Percentiles rank a stretch among this genome's conserved stretches.
Evolutionary conservation across 768 basidiomycete genomes (phyloP).

Genomic region (Amyloporia xantha): DNA sequence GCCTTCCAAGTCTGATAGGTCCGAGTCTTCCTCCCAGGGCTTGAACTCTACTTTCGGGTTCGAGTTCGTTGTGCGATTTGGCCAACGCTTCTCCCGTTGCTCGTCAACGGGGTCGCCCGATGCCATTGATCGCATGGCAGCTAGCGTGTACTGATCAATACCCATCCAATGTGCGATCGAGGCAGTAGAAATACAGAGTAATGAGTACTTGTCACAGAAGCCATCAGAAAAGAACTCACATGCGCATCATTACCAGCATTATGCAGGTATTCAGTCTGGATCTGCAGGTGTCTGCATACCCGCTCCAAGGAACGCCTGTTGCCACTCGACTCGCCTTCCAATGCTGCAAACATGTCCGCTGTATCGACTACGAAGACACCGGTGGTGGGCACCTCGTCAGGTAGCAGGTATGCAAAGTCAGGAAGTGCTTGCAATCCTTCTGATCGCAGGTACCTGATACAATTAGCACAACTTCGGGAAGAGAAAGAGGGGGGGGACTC

Average conservation of each 20-base stretch:
- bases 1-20: slow-evolving; percentile 41
- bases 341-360: slow-evolving; percentile 63
- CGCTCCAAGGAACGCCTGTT: slow-evolving; percentile 53
- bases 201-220: no score
- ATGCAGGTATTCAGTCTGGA: slow-evolving; percentile 53
- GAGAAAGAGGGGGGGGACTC: slow-evolving; percentile 12
- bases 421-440: slow-evolving; percentile 45
- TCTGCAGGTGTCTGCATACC: slow-evolving; percentile 56
- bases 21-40: slow-evolving; percentile 50
- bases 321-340: slow-evolving; percentile 52
- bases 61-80: slow-evolving; percentile 38
- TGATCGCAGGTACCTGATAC: slow-evolving; percentile 46
- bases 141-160: slow-evolving; percentile 55
- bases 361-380: slow-evolving; percentile 71
- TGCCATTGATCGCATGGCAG: slow-evolving; percentile 65
- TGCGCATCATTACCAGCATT: slow-evolving; percentile 87
- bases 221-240: no score
- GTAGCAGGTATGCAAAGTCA: slow-evolving; percentile 47
- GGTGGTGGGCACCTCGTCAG: slow-evolving; percentile 42
- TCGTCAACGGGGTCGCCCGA: slow-evolving; percentile 64
- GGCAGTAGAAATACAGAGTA: neutral
- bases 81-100: slow-evolving; percentile 79
- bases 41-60: slow-evolving; percentile 49
- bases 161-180: neutral
- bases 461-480: neutral